Evolutionary conservation across 202 grass and related monocot species (phyloP).

Genomic region (Saccharum hybrid): DNA sequence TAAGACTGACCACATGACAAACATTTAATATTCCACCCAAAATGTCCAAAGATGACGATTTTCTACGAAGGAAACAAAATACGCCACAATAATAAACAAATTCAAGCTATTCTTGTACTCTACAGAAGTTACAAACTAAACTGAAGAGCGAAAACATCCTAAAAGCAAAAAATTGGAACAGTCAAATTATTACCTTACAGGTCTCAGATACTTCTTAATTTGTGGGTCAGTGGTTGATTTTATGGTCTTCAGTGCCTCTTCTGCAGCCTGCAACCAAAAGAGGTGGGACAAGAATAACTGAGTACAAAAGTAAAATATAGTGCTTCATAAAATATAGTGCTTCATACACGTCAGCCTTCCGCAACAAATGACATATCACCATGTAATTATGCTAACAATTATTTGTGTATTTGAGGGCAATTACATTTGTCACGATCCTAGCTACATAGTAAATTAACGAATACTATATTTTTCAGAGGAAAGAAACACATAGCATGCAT

Average conservation of each 20-base stretch:
- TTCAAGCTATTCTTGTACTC: neutral
- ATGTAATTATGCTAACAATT: conserved; percentile 9
- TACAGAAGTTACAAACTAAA: conserved; percentile 6
- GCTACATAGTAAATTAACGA: conserved; percentile 7
- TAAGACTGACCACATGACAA: neutral
- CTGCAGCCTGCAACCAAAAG: conserved; percentile 59
- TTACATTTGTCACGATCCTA: conserved; percentile 2
- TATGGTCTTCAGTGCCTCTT: conserved; percentile 65
- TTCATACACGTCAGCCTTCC: neutral
- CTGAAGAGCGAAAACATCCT: neutral
- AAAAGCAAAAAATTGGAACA: neutral
- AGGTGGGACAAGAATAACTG: neutral
- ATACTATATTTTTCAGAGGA: conserved; percentile 36
- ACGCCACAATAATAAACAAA: conserved; percentile 10
- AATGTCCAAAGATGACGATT: neutral
- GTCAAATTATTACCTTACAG: conserved; percentile 52
- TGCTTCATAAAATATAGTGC: too few species aligned
- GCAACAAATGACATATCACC: conserved; percentile 2
- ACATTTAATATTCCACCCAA: conserved; percentile 12
- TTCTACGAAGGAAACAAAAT: neutral
- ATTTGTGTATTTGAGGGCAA: conserved; percentile 11
- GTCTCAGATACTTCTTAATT: conserved; percentile 59
- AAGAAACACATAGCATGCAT: neutral
- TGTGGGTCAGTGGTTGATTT: conserved; percentile 62
- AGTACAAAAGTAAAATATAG: conserved; percentile 23